Evolutionary conservation across 2,329 filamentous ascomycete species (phyloP), one percentile per base, ranked within the genome.

Genomic region (Aspergillus eucalypticola): DNA sequence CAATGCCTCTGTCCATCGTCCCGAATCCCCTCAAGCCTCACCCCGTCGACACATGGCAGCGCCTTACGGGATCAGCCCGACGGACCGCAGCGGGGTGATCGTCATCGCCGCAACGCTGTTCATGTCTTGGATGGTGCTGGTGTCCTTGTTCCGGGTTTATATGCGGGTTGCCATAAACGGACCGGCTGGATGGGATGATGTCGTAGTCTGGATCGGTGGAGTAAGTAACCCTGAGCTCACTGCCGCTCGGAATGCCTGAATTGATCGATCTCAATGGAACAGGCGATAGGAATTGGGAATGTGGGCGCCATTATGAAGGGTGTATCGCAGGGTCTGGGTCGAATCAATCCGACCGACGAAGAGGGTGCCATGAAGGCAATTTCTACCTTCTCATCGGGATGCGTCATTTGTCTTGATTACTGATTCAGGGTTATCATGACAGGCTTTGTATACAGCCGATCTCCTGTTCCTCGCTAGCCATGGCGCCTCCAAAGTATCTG

Each of bases 391-490:
- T 13, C 49, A 53, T 23, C 29, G 61, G 55, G 44, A 52, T 38
- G 29, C 5, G 3, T 19, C 5, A 5, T 8, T 25, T 5, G n/a
- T 23, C 17, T 23, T 15, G 11, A 4, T 13, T 29, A 23, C 19
- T 17, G n/a, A 23, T 11, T 35, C 6, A 0, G 15, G 21, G 11
- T 2, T 19, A 25, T 11, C 53, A 19, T 59, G 41, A 23, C 63
- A 61, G 59, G 25, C 50, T 3, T 50, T 53, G 2, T 63, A 68
- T 53, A 60, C 61, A 11, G 61, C 61, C 29, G 60, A 68, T 56
- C 46, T 71, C 21, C 62, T 74, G 1, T 73, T 73, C 55, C 54
- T 74, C 35, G 50, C 67, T 13, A 67, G 66, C 3, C 69, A 71
- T 42, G 60, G 65, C 8, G 64, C 63, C 11, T 69, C 71, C 5